Percentiles rank a stretch among this genome's conserved stretches.
phyloP scores from a whole-genome alignment of 495 filamentous ascomycete species.

The Tirmania nivea region DNA sequence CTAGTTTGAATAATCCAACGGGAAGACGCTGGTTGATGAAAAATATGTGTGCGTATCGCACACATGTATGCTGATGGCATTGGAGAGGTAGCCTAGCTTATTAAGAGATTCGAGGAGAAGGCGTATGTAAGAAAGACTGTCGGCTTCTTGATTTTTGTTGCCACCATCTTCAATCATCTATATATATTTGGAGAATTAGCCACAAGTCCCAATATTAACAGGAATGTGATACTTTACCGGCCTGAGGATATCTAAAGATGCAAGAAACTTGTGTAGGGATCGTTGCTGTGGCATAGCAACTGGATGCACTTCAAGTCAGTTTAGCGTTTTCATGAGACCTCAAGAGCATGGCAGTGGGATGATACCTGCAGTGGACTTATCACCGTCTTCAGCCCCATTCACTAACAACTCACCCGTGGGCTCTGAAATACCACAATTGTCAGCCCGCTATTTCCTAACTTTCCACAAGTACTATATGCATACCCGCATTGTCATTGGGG shows the following conservation, averaged over 20 bases:
- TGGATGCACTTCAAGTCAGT: background rate
- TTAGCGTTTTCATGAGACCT: too few relatives aligned
- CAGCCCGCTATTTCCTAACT: too few relatives aligned
- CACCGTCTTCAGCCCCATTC: slow-evolving; percentile 1
- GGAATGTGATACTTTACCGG: slow-evolving; percentile 14
- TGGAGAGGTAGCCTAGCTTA: slow-evolving; percentile 62
- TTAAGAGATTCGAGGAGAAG: slow-evolving; percentile 75
- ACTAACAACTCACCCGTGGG: background rate
- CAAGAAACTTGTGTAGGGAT: slow-evolving; percentile 57
- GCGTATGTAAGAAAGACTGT: slow-evolving; percentile 82
- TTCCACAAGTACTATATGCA: background rate
- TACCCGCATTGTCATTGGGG: slow-evolving; percentile 18
- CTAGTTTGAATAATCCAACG: slow-evolving; percentile 78
- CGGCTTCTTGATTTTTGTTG: slow-evolving; percentile 78
- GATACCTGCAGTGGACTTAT: slow-evolving; percentile 15
- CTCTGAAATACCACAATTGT: too few relatives aligned
- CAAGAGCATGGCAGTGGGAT: slow-evolving; percentile 3
- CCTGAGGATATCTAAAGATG: slow-evolving; percentile 47
- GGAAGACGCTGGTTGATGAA: slow-evolving; percentile 80
- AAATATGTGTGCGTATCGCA: too few relatives aligned
- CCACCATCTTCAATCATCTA: slow-evolving; percentile 55
- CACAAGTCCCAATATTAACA: background rate
- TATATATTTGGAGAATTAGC: slow-evolving; percentile 1
- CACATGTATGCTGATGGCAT: slow-evolving; percentile 70
- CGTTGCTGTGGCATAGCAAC: slow-evolving; percentile 25